Evolutionary conservation across 2,329 filamentous ascomycete genomes (phyloP).

Genomic region (Colletotrichum eremochloae): DNA sequence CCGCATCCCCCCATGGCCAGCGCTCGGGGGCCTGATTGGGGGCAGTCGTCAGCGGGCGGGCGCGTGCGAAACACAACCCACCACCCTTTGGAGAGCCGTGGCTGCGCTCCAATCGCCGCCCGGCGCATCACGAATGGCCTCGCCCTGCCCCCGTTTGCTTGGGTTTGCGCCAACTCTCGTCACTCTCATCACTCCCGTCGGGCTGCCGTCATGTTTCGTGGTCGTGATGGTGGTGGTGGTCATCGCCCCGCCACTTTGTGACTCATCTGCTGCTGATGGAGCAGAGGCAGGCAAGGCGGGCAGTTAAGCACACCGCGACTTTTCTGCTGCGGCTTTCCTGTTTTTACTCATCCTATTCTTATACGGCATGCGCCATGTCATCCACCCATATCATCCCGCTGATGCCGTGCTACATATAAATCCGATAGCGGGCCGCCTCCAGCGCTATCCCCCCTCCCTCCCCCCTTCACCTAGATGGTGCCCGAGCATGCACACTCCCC

Average conservation of each 20-base stretch:
- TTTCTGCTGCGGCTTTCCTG: neutral
- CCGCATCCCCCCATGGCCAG: constrained; percentile 7
- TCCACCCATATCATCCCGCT: constrained; percentile 12
- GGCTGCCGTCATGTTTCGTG: neutral
- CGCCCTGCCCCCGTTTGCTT: neutral
- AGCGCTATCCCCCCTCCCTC: neutral
- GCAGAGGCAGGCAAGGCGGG: neutral
- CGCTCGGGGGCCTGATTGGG: constrained; percentile 33
- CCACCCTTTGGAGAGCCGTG: too few species aligned
- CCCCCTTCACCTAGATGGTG: neutral
- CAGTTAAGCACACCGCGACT: constrained; percentile 10
- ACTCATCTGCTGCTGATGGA: neutral
- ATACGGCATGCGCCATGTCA: constrained; percentile 4
- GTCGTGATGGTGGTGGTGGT: neutral
- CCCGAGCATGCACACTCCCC: constrained; percentile 18
- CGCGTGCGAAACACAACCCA: constrained; percentile 19
- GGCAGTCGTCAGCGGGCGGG: neutral
- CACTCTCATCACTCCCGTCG: neutral
- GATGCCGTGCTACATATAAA: constrained; percentile 11
- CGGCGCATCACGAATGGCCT: constrained; percentile 30
- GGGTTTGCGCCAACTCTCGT: neutral
- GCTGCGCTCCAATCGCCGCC: constrained; percentile 38
- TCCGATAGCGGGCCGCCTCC: constrained; percentile 36
- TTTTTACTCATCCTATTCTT: neutral
- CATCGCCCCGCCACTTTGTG: constrained; percentile 1